Conservation (phyloP, 2,329 filamentous ascomycete species). For the Camillea tinctor region DNA sequence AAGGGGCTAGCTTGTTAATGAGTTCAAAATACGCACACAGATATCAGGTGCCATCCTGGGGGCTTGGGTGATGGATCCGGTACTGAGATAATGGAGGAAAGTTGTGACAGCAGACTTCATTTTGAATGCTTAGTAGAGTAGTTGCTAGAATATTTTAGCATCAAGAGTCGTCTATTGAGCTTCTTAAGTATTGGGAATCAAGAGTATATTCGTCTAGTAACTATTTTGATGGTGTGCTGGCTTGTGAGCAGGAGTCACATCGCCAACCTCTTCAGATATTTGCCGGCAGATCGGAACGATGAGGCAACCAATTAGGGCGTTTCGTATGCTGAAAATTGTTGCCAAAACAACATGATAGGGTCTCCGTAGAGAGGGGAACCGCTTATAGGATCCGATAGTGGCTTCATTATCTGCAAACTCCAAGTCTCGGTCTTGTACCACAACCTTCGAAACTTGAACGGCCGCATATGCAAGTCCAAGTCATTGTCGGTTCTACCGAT, state of each 20-base stretch:
- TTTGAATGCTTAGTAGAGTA: not conserved
- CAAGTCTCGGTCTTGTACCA: not conserved
- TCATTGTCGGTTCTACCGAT: too few relatives aligned
- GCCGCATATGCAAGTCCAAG: not conserved
- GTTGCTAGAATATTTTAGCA: not conserved
- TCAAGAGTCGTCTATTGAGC: not conserved
- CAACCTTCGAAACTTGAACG: not conserved
- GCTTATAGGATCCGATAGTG: not conserved
- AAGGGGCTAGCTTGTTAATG: not conserved
- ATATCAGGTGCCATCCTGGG: not conserved
- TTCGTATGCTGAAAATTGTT: not conserved
- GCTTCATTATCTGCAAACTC: not conserved
- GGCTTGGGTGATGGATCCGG: not conserved
- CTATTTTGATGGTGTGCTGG: not conserved
- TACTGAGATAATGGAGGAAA: not conserved
- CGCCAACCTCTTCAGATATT: not conserved
- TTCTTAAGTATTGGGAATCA: not conserved
- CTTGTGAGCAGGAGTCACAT: not conserved
- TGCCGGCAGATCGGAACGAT: not conserved
- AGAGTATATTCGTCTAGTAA: not conserved
- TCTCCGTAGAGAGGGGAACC: not conserved
- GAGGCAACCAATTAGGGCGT: not conserved
- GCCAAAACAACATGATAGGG: not conserved
- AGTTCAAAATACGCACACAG: not conserved
- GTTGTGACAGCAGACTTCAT: not conserved